Conservation (phyloP, 139 green algal species). For the Diplosphaera chodatii region DNA sequence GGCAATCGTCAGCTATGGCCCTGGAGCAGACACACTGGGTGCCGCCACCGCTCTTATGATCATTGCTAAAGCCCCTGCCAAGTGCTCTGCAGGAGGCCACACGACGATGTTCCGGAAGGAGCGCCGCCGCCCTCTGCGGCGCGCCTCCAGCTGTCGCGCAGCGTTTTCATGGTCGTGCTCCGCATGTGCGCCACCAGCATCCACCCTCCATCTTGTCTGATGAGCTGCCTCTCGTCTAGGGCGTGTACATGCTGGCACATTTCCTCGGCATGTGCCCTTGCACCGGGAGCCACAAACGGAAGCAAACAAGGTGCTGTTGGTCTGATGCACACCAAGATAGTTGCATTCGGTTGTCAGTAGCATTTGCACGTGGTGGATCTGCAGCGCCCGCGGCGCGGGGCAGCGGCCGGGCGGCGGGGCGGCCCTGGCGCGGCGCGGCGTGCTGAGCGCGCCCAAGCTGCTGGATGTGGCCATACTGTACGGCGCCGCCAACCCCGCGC, state of each 20-base stretch:
- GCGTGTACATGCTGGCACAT: no score
- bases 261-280: no score
- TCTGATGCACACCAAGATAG: no score
- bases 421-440: constrained; percentile 14
- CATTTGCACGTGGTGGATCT: not conserved
- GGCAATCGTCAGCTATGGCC: no score
- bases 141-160: constrained; percentile 36
- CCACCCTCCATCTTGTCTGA: no score
- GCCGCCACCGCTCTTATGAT: no score
- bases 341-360: no score
- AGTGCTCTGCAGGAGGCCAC: constrained; percentile 21
- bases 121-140: constrained; percentile 24
- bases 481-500: constrained; percentile 33
- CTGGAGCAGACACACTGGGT: no score
- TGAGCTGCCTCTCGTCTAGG: no score
- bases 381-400: not conserved
- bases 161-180: constrained; percentile 55
- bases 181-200: constrained; percentile 69
- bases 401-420: not conserved
- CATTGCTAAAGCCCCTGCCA: no score
- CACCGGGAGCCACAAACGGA: no score
- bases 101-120: constrained; percentile 17
- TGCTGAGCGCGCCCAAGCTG: constrained; percentile 68
- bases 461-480: constrained; percentile 70
- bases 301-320: no score